These are phyloP conservation scores for Arabidopsis thaliana DNA, from an alignment of 345 rosid genomes.

Conservation along the genomic window DNA sequence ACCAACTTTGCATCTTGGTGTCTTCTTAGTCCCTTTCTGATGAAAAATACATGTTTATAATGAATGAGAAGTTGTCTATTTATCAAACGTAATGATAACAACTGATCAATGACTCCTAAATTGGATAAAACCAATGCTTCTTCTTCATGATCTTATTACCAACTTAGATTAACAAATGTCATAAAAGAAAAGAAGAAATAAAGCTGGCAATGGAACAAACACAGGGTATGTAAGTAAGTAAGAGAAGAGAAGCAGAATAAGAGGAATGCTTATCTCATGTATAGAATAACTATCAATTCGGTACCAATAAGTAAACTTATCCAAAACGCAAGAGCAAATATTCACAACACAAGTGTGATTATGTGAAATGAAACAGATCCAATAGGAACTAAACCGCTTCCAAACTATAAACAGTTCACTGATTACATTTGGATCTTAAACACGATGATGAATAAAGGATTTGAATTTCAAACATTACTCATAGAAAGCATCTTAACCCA, in stretches of 20 bases:
- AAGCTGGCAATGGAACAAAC: not conserved
- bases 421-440: not conserved
- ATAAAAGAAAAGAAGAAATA: not conserved
- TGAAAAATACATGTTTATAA: not conserved
- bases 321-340: conserved; percentile 29
- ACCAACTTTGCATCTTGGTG: conserved; percentile 45
- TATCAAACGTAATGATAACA: not conserved
- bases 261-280: conserved; percentile 22
- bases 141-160: conserved; percentile 7
- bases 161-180: not conserved
- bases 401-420: conserved; percentile 9
- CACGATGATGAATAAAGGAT: not conserved
- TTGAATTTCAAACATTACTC: not conserved
- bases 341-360: conserved; percentile 19
- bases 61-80: not conserved
- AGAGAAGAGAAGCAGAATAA: not conserved
- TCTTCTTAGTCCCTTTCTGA: conserved; percentile 50
- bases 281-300: not conserved
- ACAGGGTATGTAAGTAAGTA: not conserved
- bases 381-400: not conserved
- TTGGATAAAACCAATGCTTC: not conserved
- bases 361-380: conserved; percentile 8
- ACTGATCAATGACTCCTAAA: not conserved
- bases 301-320: conserved; percentile 23
- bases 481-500: not conserved